A percentile compares a stretch with the other conserved stretches of the same genome.
Conservation (phyloP, 2,329 filamentous ascomycete species). For the Tympanopsis confertula region DNA sequence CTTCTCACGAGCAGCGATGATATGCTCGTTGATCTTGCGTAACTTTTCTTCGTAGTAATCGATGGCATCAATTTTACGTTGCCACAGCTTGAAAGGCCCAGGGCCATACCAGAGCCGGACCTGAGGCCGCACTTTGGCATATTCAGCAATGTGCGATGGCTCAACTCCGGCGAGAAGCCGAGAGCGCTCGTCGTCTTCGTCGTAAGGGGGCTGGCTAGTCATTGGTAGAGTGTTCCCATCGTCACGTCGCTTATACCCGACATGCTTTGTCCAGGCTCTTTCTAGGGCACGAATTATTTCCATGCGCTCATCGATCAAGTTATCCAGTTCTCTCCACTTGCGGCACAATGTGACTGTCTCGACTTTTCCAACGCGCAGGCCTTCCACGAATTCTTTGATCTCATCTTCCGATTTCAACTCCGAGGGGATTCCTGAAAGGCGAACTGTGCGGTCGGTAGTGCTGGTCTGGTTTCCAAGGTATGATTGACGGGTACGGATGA, state of each 20-base stretch:
- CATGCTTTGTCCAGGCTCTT: constrained; percentile 67
- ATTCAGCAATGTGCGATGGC: constrained; percentile 22
- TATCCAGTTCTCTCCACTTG: constrained; percentile 75
- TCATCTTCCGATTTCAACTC: constrained; percentile 70
- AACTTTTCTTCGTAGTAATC: constrained; percentile 88
- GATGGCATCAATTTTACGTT: constrained; percentile 72
- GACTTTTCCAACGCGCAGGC: constrained; percentile 78
- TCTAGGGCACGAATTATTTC: constrained; percentile 63
- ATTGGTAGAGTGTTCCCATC: constrained; percentile 1
- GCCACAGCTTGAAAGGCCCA: constrained; percentile 62
- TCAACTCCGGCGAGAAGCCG: constrained; percentile 37
- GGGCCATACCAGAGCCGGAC: constrained; percentile 69
- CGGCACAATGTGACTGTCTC: constrained; percentile 77
- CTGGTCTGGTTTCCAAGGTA: constrained; percentile 90
- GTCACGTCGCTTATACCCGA: constrained; percentile 27
- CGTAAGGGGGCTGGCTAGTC: constrained; percentile 12
- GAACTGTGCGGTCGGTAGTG: constrained; percentile 89
- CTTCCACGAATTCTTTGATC: constrained; percentile 79
- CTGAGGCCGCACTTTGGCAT: constrained; percentile 22
- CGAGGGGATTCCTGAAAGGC: constrained; percentile 73
- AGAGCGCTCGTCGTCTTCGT: constrained; percentile 30
- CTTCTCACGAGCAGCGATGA: constrained; percentile 58
- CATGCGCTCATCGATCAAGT: constrained; percentile 57
- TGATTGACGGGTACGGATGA: constrained; percentile 77
- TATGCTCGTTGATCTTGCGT: constrained; percentile 64